Evolutionary conservation across 139 green algal species (phyloP).

Genomic region (Tetraselmis chui): DNA sequence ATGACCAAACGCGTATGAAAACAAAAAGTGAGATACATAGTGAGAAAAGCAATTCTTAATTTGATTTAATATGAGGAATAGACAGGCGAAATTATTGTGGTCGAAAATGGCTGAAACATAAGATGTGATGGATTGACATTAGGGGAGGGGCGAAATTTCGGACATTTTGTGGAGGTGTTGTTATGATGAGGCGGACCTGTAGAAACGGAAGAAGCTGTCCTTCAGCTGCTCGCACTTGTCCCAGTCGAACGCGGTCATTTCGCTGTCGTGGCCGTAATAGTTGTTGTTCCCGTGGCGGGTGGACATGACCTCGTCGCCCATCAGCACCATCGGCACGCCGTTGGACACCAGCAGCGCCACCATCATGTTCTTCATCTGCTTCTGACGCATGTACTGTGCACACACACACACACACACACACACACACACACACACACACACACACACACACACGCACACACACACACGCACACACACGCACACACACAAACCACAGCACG

Average conservation of each 20-base stretch:
- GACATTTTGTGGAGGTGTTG: too few relatives aligned
- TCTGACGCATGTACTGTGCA: slow-evolving; percentile 22
- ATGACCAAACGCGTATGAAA: too few relatives aligned
- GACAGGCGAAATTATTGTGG: too few relatives aligned
- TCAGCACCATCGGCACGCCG: slow-evolving; percentile 93
- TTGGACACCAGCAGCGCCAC: slow-evolving; percentile 79
- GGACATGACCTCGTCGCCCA: slow-evolving; percentile 79
- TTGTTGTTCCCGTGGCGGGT: slow-evolving; percentile 96
- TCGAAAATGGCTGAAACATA: too few relatives aligned
- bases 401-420: neutral
- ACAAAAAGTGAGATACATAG: too few relatives aligned
- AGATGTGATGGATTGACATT: too few relatives aligned
- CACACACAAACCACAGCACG: neutral
- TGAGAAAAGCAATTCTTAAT: too few relatives aligned
- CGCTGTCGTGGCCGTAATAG: slow-evolving; percentile 96
- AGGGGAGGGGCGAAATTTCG: too few relatives aligned
- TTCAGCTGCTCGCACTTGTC: slow-evolving; percentile 31
- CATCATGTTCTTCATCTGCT: slow-evolving; percentile 91
- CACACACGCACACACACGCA: neutral
- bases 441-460: neutral
- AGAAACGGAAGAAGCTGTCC: slow-evolving; percentile 40
- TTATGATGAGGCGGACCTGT: too few relatives aligned
- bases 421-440: neutral
- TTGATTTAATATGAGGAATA: too few relatives aligned
- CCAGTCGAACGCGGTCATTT: slow-evolving; percentile 73